Evolutionary conservation across 108 stramenopile species (phyloP), one percentile per base, ranked within the genome.

Genomic region (Bacterosira constricta): DNA sequence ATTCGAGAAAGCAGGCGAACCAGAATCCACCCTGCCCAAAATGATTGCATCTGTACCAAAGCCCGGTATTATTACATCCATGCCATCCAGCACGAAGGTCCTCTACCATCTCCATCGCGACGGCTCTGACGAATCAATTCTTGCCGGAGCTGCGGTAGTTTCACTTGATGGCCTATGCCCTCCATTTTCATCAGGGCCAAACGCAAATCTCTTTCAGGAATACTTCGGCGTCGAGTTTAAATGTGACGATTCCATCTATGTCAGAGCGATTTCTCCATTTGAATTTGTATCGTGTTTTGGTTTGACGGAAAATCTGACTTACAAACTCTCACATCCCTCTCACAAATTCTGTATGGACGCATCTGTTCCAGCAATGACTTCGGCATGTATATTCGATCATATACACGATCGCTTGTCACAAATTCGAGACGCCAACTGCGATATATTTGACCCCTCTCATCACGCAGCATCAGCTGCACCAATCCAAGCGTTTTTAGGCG

Each of bases 401-500:
- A 18, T 49, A 9, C 36, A 25, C 4, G 53, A 54, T 18, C 41
- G 26, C 13, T 53, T 67, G 0, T 4, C 27, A 8, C 13, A 39
- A 6, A 55, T 55, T n/a, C 37, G 54, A 1, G 27, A 55, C 26
- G 35, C 36, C 9, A 67, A 67, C 42, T 13, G 11, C 17, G 47
- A 67, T 4, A 13, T 55, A 8, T 15, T 41, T 29, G 52, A n/a
- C 41, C 18, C 54, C 42, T 11, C 4, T 1, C 23, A 12, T 18
- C 27, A 10, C n/a, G n/a, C 34, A 17, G 66, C 67, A 0, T 55
- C 54, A 11, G 41, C 67, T 0, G 41, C 67, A 17, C 3, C 20
- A 41, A 12, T 4, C 18, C 49, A 69, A 18, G 39, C 37, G 0
- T 69, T 69, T 27, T 13, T 69, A 1, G 57, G 45, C n/a, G 54